These are phyloP conservation scores for Rhodotorula sp. DNA, from an alignment of 1,284 basidiomycete species.

Conservation along the genomic window DNA sequence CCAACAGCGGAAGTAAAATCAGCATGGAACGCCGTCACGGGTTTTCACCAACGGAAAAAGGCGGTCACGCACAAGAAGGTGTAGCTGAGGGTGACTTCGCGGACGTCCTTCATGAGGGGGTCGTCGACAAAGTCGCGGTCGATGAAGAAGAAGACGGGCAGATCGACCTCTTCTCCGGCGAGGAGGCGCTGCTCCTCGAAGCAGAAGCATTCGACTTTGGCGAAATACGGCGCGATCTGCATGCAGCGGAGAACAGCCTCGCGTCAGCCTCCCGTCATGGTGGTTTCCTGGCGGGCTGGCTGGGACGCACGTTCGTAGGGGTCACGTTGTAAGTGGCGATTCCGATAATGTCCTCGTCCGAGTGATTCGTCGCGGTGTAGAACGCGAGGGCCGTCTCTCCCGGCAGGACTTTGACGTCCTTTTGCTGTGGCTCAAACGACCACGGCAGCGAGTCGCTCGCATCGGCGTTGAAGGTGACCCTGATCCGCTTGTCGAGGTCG, in stretches of 20 bases:
- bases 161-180: conserved; percentile 94
- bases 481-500: conserved; percentile 61
- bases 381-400: conserved; percentile 97
- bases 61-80: conserved; percentile 71
- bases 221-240: conserved; percentile 96
- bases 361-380: conserved; percentile 87
- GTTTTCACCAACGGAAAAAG: background rate
- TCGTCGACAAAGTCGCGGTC: conserved; percentile 88
- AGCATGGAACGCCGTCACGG: background rate
- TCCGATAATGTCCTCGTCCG: conserved; percentile 85
- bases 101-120: conserved; percentile 75
- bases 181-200: conserved; percentile 97
- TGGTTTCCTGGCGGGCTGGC: background rate
- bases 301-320: conserved; percentile 70
- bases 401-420: conserved; percentile 83
- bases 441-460: conserved; percentile 85
- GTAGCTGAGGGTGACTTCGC: conserved; percentile 91
- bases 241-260: background rate
- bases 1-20: no score
- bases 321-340: conserved; percentile 99
- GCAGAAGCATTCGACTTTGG: conserved; percentile 99
- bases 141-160: conserved; percentile 98
- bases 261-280: background rate
- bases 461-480: conserved; percentile 94
- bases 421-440: conserved; percentile 88